A percentile compares a stretch with the other conserved stretches of the same genome.
These are phyloP conservation scores for Fusarium nanum DNA, from an alignment of 2,329 filamentous ascomycete genomes.

Conservation along the genomic window DNA sequence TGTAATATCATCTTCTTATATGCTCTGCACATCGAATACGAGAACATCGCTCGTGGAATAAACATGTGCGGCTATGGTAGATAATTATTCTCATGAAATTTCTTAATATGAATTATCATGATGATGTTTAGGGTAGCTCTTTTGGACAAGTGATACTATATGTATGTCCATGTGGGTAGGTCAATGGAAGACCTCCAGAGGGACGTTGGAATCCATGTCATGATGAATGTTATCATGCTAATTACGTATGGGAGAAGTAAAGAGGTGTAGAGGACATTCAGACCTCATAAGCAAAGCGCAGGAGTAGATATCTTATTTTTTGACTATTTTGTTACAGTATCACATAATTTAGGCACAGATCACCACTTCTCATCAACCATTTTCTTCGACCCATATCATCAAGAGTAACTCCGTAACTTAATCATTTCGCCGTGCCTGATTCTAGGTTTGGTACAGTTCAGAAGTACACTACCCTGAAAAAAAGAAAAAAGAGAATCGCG, in stretches of 20 bases:
- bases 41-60: not conserved
- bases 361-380: constrained; percentile 24
- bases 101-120: not conserved
- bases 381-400: constrained; percentile 14
- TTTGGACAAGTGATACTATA: not conserved
- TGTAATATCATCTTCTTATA: not conserved
- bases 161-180: not conserved
- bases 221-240: not conserved
- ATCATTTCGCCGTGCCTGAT: constrained; percentile 48
- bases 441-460: constrained; percentile 50
- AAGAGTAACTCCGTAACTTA: constrained; percentile 42
- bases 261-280: not conserved
- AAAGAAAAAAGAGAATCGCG: constrained; percentile 41
- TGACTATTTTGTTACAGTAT: constrained; percentile 16
- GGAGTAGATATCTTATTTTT: constrained; percentile 9
- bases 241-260: not conserved
- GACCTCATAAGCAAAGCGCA: not conserved
- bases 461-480: constrained; percentile 45
- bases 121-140: not conserved
- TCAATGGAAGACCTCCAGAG: not conserved
- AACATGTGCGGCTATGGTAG: not conserved
- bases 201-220: not conserved
- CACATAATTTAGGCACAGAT: constrained; percentile 14
- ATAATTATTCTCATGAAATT: not conserved
- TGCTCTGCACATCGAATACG: not conserved